Evolutionary conservation across 345 rosid genomes (phyloP).

Genomic region (Schrenkiella parvula): DNA sequence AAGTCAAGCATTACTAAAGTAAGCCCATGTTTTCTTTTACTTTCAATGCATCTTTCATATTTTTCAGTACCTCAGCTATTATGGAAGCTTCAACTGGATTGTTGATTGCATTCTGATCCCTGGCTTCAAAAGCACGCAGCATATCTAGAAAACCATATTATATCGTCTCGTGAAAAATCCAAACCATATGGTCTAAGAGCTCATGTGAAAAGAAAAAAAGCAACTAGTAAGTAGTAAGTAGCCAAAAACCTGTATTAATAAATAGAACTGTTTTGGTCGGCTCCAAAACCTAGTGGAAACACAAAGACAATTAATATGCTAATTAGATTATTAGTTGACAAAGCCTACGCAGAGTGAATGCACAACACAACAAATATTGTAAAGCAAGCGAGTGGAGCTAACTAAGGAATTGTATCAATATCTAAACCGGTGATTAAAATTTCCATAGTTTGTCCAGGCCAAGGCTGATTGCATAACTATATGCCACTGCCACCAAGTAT

Average conservation of each 20-base stretch:
- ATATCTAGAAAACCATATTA: slow-evolving; percentile 44
- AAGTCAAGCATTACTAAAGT: not conserved
- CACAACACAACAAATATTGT: not conserved
- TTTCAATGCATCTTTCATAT: not conserved
- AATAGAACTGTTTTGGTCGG: slow-evolving; percentile 67
- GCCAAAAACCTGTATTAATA: slow-evolving; percentile 68
- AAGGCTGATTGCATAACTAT: not conserved
- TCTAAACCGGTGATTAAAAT: not conserved
- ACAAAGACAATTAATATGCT: not conserved
- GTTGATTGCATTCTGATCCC: slow-evolving; percentile 62
- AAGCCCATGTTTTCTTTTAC: not conserved
- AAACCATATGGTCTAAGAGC: slow-evolving; percentile 4
- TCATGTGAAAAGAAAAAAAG: not conserved
- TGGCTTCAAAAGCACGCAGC: slow-evolving; percentile 73
- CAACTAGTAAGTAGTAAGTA: slow-evolving; percentile 9
- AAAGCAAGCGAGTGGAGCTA: not conserved
- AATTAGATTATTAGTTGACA: not conserved
- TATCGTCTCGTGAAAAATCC: not conserved
- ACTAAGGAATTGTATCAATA: not conserved
- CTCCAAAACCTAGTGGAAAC: slow-evolving; percentile 60
- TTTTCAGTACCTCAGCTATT: slow-evolving; percentile 59
- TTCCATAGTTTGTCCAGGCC: not conserved
- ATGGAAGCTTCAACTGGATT: slow-evolving; percentile 85
- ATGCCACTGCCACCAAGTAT: not conserved
- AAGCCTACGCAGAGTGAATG: not conserved